phyloP scores from a whole-genome alignment of 768 basidiomycete species.

The Suillus discolor region DNA sequence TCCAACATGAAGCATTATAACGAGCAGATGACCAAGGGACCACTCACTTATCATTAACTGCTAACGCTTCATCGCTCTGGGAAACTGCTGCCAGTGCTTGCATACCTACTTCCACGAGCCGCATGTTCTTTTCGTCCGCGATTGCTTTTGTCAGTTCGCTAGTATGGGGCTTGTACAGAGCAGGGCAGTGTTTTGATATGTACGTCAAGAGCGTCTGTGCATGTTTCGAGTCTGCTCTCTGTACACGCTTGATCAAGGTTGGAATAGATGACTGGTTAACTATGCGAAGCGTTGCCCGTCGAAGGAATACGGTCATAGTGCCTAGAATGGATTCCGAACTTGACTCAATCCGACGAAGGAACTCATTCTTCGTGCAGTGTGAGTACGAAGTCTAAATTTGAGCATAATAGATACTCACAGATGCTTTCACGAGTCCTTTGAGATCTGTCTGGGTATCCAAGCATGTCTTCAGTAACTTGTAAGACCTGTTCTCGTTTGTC shows the following conservation, averaged over 20 bases:
- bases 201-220: constrained; percentile 56
- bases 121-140: constrained; percentile 58
- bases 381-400: not conserved
- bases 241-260: constrained; percentile 70
- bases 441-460: constrained; percentile 86
- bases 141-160: constrained; percentile 76
- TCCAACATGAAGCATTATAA: constrained; percentile 7
- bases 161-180: constrained; percentile 72
- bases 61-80: constrained; percentile 57
- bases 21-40: not conserved
- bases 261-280: constrained; percentile 87
- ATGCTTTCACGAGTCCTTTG: constrained; percentile 76
- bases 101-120: constrained; percentile 65
- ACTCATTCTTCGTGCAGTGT: constrained; percentile 60
- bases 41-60: constrained; percentile 68
- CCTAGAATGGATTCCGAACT: constrained; percentile 56
- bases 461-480: constrained; percentile 80
- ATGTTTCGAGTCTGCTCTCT: constrained; percentile 45
- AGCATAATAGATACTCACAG: constrained; percentile 41
- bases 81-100: constrained; percentile 76
- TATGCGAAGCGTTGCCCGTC: constrained; percentile 68
- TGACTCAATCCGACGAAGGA: constrained; percentile 75
- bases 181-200: constrained; percentile 76
- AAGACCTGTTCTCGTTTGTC: constrained; percentile 82
- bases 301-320: constrained; percentile 74